Evolutionary conservation across 805 yeast species (phyloP).

Genomic region (Cyberlindnera sargentensis): DNA sequence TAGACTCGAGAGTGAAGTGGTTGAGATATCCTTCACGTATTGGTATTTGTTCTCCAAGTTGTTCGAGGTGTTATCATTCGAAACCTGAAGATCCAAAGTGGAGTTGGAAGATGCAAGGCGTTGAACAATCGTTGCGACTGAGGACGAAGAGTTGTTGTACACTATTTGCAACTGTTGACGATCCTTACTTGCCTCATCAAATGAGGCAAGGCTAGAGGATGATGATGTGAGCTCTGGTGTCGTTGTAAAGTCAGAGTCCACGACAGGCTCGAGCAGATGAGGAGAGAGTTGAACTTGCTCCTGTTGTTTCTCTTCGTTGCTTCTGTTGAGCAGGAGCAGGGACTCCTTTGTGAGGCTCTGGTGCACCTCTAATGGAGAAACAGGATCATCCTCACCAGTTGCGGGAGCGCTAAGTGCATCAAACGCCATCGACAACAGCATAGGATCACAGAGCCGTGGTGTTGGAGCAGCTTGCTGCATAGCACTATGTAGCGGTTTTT

Average conservation of each 20-base stretch:
- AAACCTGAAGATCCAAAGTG: slow-evolving; percentile 11
- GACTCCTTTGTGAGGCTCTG: slow-evolving; percentile 8
- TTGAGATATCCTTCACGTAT: slow-evolving; percentile 6
- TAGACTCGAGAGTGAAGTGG: slow-evolving; percentile 10
- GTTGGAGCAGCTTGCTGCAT: neutral
- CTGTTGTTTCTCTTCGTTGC: slow-evolving; percentile 1
- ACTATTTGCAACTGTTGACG: slow-evolving; percentile 8
- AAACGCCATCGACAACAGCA: neutral
- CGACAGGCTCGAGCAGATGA: neutral
- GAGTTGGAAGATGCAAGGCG: slow-evolving; percentile 19
- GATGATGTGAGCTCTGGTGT: slow-evolving; percentile 15
- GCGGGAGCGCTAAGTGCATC: neutral
- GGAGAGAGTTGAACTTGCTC: neutral
- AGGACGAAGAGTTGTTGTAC: slow-evolving; percentile 17
- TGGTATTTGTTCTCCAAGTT: neutral
- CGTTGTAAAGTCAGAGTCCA: slow-evolving; percentile 11
- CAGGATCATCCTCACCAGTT: neutral
- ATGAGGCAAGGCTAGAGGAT: slow-evolving; percentile 15
- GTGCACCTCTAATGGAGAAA: neutral
- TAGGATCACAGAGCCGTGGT: neutral
- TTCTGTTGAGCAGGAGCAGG: slow-evolving; percentile 7
- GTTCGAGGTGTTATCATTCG: neutral
- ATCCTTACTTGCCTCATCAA: slow-evolving; percentile 16
- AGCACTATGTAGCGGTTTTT: neutral
- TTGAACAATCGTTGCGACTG: slow-evolving; percentile 21